Evolutionary conservation across 75 land plant species (phyloP), one percentile per base, ranked within the genome.

Genomic region (Pinus albicaulis): DNA sequence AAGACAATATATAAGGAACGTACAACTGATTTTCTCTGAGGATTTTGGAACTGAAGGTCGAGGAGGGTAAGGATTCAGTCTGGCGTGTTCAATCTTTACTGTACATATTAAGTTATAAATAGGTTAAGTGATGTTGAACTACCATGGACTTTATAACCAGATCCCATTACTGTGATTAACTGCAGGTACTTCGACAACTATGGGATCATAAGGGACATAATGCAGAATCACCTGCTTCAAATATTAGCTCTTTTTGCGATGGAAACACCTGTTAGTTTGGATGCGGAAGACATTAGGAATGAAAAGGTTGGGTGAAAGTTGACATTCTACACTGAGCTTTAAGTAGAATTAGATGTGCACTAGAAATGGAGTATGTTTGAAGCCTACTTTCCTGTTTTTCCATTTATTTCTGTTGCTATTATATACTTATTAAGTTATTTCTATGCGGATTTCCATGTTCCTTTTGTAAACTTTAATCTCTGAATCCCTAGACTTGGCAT

Each of bases 31-130:
- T 58, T 97, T 97, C 65, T 97, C 99, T 57, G 99, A 97, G 77
- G 99, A 97, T 80, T 97, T 97, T 81, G 99, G 99, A 23, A 97
- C 99, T 62, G 99, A 97, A 85, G 99, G 99, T 65, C 87, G 98
- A 76, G 98, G 99, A 82, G 99, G 99, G 99, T 96, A 92, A 73
- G 77, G 22, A 19, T 74, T 41, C 10, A 48, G 79, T 34, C 13
- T 13, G 17, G 20, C 38, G 1, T 57, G 13, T n/a, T 7, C 14
- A 48, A n/a, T 25, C 31, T 28, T 56, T 7, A 72, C n/a, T 25
- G 25, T 13, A 55, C 2, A 1, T 20, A 5, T 16, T 7, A 20
- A 59, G 17, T 48, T 72, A 68, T 66, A n/a, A 38, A 36, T 24
- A 31, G n/a, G 77, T 56, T 74, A 12, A 41, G 44, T 74, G 44